Conservation (phyloP, 352 stramenopile genomes). For the Aphanomyces stellatus region DNA sequence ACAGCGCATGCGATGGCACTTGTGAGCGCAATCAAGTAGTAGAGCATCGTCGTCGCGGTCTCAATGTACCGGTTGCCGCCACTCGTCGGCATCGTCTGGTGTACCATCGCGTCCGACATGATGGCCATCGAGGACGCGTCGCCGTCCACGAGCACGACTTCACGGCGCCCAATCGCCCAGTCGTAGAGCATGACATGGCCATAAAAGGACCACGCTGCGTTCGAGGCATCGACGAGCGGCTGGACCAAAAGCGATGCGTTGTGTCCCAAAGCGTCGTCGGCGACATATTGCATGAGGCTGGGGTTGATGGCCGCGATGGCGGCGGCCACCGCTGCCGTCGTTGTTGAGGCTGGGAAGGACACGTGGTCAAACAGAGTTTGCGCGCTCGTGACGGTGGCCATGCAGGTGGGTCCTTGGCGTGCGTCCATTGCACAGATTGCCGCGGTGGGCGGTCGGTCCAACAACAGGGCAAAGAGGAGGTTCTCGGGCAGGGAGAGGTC, state of each 20-base stretch:
- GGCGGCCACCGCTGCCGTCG: too few species aligned
- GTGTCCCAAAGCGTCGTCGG: too few species aligned
- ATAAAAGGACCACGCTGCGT: conserved; percentile 1
- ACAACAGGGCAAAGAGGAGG: too few species aligned
- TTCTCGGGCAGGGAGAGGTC: too few species aligned
- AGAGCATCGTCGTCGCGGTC: background rate
- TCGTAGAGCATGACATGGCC: background rate
- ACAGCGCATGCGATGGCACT: background rate
- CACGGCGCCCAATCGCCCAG: background rate
- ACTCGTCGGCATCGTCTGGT: background rate
- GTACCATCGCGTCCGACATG: background rate
- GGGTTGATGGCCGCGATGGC: background rate
- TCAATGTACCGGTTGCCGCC: background rate
- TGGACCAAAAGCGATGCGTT: too few species aligned
- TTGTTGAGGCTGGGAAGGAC: too few species aligned
- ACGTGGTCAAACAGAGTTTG: too few species aligned
- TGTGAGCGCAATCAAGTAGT: background rate
- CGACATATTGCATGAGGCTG: conserved; percentile 3
- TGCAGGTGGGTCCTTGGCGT: too few species aligned
- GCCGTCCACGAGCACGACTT: conserved; percentile 5
- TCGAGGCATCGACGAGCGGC: background rate
- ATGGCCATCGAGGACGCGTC: background rate
- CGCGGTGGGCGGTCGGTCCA: too few species aligned
- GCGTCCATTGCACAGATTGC: too few species aligned
- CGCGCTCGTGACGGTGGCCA: too few species aligned